phyloP scores from a whole-genome alignment of 139 green algal species.

The Closterium sp. region DNA sequence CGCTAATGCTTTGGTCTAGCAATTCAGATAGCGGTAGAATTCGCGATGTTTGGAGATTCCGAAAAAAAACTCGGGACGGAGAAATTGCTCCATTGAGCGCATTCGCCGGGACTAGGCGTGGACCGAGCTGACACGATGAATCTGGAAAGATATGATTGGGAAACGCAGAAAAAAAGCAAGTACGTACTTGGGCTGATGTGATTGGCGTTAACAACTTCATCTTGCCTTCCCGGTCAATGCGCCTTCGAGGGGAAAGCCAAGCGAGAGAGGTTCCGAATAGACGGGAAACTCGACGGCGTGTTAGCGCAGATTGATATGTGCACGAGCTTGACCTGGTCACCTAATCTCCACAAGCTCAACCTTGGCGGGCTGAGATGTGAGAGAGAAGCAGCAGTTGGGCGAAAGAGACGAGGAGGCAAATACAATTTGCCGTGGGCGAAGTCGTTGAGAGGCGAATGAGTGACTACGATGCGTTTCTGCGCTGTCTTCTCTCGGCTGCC shows the following conservation, averaged over 20 bases:
- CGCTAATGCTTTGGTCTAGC: too few species aligned
- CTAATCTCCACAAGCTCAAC: background rate
- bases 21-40: too few species aligned
- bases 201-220: background rate
- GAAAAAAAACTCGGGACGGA: too few species aligned
- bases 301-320: background rate
- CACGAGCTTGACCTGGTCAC: background rate
- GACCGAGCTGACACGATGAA: background rate
- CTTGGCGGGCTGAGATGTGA: background rate
- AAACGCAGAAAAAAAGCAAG: background rate
- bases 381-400: background rate
- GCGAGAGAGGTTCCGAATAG: background rate
- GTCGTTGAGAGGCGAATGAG: background rate
- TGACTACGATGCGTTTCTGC: background rate
- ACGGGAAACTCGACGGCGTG: background rate
- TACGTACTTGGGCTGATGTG: background rate
- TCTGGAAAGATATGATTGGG: background rate
- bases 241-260: background rate
- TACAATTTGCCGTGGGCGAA: background rate
- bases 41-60: too few species aligned
- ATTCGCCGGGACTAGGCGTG: background rate
- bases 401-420: background rate
- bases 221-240: background rate
- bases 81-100: background rate
- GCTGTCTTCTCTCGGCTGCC: too few species aligned